A percentile compares a stretch with the other conserved stretches of the same genome.
phyloP scores from a whole-genome alignment of 1,284 basidiomycete species.

The Boletellus deceptivus region DNA sequence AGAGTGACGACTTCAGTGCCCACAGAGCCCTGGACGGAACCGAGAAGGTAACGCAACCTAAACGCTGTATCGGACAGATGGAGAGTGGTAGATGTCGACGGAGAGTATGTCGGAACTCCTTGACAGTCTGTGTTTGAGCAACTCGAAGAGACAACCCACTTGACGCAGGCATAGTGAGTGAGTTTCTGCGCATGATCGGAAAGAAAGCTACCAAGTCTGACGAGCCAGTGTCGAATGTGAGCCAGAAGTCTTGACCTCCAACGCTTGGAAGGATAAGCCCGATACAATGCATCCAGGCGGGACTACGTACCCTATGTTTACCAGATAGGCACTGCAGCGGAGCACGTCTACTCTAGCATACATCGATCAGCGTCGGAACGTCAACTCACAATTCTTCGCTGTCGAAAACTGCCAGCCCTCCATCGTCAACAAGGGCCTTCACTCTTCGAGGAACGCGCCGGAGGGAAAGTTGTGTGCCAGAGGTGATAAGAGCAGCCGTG shows the following conservation, averaged over 20 bases:
- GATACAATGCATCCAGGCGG: not conserved
- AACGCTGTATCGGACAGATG: constrained; percentile 36
- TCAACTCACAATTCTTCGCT: constrained; percentile 32
- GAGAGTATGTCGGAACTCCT: constrained; percentile 33
- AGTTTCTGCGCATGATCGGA: not conserved
- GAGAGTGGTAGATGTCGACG: constrained; percentile 33
- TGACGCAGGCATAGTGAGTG: not conserved
- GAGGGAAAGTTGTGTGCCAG: constrained; percentile 24
- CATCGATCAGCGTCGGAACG: not conserved
- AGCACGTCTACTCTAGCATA: constrained; percentile 1
- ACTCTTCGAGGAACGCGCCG: constrained; percentile 24
- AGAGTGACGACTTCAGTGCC: constrained; percentile 45
- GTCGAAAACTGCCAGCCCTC: constrained; percentile 18
- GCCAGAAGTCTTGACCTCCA: constrained; percentile 34
- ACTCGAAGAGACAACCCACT: constrained; percentile 39
- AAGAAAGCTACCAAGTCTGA: constrained; percentile 28
- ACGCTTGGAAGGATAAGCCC: constrained; percentile 17
- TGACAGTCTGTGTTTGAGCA: constrained; percentile 36
- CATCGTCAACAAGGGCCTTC: constrained; percentile 11
- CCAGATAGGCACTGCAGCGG: constrained; percentile 27
- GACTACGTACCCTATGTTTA: constrained; percentile 26
- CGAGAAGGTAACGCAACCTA: constrained; percentile 45
- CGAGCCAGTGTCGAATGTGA: constrained; percentile 36
- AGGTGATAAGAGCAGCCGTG: constrained; percentile 18
- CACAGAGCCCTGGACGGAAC: constrained; percentile 45